phyloP scores from a whole-genome alignment of 768 basidiomycete genomes.

The Leccinellum rugosiceps region DNA sequence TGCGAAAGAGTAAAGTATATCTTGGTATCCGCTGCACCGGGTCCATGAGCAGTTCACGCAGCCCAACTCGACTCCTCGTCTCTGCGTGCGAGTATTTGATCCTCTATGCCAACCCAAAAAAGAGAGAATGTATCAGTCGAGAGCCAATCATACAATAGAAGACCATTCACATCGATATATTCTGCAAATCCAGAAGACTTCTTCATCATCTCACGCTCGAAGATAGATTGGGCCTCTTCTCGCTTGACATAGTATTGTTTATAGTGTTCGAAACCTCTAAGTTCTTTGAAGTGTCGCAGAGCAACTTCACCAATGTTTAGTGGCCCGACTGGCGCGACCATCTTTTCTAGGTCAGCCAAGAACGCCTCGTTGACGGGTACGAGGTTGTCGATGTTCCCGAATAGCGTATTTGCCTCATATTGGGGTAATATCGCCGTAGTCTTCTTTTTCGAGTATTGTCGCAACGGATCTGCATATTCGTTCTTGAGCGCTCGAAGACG shows the following conservation, averaged over 20 bases:
- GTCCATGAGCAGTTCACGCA: conserved; percentile 92
- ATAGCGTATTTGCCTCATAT: conserved; percentile 91
- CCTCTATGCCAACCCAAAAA: conserved; percentile 44
- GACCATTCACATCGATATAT: conserved; percentile 76
- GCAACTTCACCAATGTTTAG: conserved; percentile 77
- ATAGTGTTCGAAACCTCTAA: conserved; percentile 87
- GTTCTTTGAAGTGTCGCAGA: conserved; percentile 80
- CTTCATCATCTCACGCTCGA: conserved; percentile 79
- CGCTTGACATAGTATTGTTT: conserved; percentile 88
- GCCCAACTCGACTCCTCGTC: conserved; percentile 73
- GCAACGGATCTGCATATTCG: conserved; percentile 89
- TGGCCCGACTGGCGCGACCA: conserved; percentile 60
- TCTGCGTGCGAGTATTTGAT: conserved; percentile 84
- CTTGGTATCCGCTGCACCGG: conserved; percentile 95
- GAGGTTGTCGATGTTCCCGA: conserved; percentile 90
- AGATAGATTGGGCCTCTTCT: conserved; percentile 87
- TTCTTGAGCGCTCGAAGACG: conserved; percentile 79
- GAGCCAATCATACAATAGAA: conserved; percentile 7
- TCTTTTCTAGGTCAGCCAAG: conserved; percentile 75
- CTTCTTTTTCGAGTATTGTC: conserved; percentile 79
- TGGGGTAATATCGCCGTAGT: conserved; percentile 83
- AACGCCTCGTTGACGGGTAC: conserved; percentile 89
- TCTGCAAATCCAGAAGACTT: conserved; percentile 77
- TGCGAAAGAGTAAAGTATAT: conserved; percentile 89
- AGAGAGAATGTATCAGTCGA: conserved; percentile 1